phyloP scores from a whole-genome alignment of 225 moss, liverwort and hornwort genomes.

The Physcomitrium patens region DNA sequence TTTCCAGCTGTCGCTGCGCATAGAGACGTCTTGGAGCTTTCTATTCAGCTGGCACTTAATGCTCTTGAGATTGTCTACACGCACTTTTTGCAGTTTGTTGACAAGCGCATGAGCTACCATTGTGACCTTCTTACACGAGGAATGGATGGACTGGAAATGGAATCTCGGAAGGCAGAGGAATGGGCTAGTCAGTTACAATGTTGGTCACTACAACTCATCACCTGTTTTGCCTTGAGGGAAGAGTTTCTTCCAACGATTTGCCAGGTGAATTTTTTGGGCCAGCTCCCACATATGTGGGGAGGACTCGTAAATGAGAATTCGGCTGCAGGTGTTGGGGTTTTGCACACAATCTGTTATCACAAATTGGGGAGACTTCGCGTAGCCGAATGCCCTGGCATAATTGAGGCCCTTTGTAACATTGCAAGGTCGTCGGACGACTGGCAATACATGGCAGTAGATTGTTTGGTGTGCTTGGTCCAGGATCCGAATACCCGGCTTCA shows the following conservation, averaged over 20 bases:
- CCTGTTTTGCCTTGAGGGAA: slow-evolving; percentile 97
- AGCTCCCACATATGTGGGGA: slow-evolving; percentile 97
- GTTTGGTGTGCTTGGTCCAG: slow-evolving; percentile 94
- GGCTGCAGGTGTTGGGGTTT: slow-evolving; percentile 91
- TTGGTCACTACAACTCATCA: slow-evolving; percentile 98
- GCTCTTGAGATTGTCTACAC: slow-evolving; percentile 93
- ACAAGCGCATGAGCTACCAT: slow-evolving; percentile 89
- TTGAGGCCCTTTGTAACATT: slow-evolving; percentile 89
- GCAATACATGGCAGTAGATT: slow-evolving; percentile 99
- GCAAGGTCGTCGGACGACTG: slow-evolving; percentile 98
- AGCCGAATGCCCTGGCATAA: slow-evolving; percentile 78
- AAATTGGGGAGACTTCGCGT: slow-evolving; percentile 80
- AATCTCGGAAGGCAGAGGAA: slow-evolving; percentile 97
- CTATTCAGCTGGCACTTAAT: slow-evolving; percentile 86
- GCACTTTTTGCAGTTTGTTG: slow-evolving; percentile 92
- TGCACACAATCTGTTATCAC: slow-evolving; percentile 96
- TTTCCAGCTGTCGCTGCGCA: slow-evolving; percentile 88
- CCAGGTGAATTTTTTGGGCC: slow-evolving; percentile 75
- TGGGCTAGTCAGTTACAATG: slow-evolving; percentile 99
- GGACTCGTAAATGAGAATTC: slow-evolving; percentile 98
- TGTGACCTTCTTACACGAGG: slow-evolving; percentile 97
- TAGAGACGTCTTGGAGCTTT: slow-evolving; percentile 85
- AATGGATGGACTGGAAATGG: slow-evolving; percentile 95
- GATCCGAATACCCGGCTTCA: slow-evolving; percentile 86
- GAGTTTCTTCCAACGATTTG: slow-evolving; percentile 87